Base-by-base conservation (phyloP, 495 filamentous ascomycete species). In the Oleoguttula mirabilis region DNA sequence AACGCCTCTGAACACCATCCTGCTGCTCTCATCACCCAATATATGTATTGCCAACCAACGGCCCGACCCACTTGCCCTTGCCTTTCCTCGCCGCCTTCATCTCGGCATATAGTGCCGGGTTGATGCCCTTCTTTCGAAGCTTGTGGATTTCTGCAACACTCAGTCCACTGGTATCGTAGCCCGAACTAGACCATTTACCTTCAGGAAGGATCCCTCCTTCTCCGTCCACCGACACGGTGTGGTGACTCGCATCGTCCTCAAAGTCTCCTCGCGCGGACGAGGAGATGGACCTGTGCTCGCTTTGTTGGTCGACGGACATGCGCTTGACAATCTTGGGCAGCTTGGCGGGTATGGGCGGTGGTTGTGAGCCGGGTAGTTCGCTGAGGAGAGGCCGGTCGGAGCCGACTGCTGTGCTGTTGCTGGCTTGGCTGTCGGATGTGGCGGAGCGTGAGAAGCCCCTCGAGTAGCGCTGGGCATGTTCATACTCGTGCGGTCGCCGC, bases 11-110 rank as follows among this genome's bases (percentile, higher is more conserved):
- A 35, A 35, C 32, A 35, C 10, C 16, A 35, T 17, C 32, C 10
- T 8, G 15, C 7, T 17, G 21, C 6, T 3, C 10, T 46, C 36
- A 40, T 43, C 32, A 50, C 25, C 50, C 50, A 15, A 56, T 32
- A 40, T 56, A 56, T 10, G 48, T 52, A 44, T 59, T 61, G 14
- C 58, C 54, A 10, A 48, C 43, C 43, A 60, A 41, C 20, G 55
- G 55, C 28, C 50, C 51, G 10, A 55, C 34, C 48, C 43, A 55
- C 39, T 52, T 52, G 34, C 40, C 39, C 48, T 54, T 56, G 11
- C 59, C 57, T 42, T 56, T 55, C 40, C 51, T 44, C 36, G 57
- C 57, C 19, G 57, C 59, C 48, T 51, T 52, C 56, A 61, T 61
- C 46, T 61, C 59, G 4, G 49, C 55, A 45, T 54, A 61, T 33